A percentile compares a stretch with the other conserved stretches of the same genome.
Conservation (phyloP, 2,329 filamentous ascomycete genomes). For the Zymoseptoria tritici region DNA sequence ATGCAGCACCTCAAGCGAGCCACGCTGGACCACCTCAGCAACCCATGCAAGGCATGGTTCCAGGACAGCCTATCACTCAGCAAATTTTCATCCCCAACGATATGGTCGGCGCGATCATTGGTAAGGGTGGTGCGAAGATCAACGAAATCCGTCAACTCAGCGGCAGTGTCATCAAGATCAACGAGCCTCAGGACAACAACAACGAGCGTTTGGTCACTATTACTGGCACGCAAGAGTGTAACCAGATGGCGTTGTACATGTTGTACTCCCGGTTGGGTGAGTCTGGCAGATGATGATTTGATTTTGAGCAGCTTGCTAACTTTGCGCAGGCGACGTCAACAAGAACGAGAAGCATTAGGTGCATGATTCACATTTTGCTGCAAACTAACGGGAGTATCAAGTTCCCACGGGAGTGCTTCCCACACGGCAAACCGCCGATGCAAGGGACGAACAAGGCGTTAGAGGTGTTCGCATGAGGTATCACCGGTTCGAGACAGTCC, state of each 20-base stretch:
- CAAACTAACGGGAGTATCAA: neutral
- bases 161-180: slow-evolving; percentile 99
- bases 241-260: slow-evolving; percentile 99
- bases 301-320: neutral
- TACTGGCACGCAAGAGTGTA: slow-evolving; percentile 95
- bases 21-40: slow-evolving; percentile 66
- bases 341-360: slow-evolving; percentile 1
- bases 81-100: slow-evolving; percentile 99
- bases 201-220: slow-evolving; percentile 97
- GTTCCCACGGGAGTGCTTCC: neutral
- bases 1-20: slow-evolving; percentile 48
- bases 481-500: neutral
- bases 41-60: slow-evolving; percentile 62
- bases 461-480: neutral
- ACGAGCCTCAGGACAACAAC: slow-evolving; percentile 97
- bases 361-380: neutral
- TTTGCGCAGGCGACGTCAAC: neutral
- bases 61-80: slow-evolving; percentile 82
- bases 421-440: neutral
- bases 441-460: neutral
- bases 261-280: slow-evolving; percentile 92
- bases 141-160: slow-evolving; percentile 97
- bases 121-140: slow-evolving; percentile 97
- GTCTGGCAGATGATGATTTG: slow-evolving; percentile 27
- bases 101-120: slow-evolving; percentile 98